Percentiles rank a stretch among this genome's conserved stretches.
These are phyloP conservation scores for Orbilia brochopaga DNA, from an alignment of 2,329 filamentous ascomycete genomes.

Conservation along the genomic window DNA sequence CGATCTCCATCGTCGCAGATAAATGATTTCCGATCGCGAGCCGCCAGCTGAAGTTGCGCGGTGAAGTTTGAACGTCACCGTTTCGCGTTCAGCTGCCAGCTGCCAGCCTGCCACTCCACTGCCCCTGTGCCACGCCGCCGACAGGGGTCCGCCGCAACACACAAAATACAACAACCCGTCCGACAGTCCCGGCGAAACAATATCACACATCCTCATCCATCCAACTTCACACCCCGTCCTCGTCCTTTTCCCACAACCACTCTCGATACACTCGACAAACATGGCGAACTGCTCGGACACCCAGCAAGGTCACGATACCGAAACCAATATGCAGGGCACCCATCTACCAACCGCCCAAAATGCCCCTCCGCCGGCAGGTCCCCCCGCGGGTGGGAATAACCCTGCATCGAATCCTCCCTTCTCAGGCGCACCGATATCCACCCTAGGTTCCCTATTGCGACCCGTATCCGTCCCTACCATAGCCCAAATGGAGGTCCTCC, in stretches of 20 bases:
- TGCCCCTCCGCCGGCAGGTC: background rate
- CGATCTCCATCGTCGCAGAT: too few relatives aligned
- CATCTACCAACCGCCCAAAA: slow-evolving; percentile 8
- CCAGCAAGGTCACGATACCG: slow-evolving; percentile 12
- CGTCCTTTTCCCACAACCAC: background rate
- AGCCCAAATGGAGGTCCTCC: slow-evolving; percentile 30
- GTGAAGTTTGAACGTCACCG: too few relatives aligned
- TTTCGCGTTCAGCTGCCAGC: too few relatives aligned
- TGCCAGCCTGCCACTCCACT: too few relatives aligned
- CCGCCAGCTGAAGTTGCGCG: too few relatives aligned
- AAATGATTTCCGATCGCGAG: too few relatives aligned
- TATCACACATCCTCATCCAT: slow-evolving; percentile 3
- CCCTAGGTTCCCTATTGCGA: background rate
- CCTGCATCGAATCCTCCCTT: background rate
- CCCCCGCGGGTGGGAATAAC: background rate
- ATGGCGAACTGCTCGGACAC: background rate
- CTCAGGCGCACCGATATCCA: slow-evolving; percentile 1
- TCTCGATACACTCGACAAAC: background rate
- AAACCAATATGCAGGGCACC: slow-evolving; percentile 19
- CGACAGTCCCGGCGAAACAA: slow-evolving; percentile 23
- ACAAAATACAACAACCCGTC: slow-evolving; percentile 35
- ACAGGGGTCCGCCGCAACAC: slow-evolving; percentile 29
- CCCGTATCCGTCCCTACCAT: background rate
- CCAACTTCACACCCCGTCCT: background rate
- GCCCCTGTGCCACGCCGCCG: background rate